These are phyloP conservation scores for Trametes pubescens DNA, from an alignment of 1,284 basidiomycete genomes.

Conservation along the genomic window DNA sequence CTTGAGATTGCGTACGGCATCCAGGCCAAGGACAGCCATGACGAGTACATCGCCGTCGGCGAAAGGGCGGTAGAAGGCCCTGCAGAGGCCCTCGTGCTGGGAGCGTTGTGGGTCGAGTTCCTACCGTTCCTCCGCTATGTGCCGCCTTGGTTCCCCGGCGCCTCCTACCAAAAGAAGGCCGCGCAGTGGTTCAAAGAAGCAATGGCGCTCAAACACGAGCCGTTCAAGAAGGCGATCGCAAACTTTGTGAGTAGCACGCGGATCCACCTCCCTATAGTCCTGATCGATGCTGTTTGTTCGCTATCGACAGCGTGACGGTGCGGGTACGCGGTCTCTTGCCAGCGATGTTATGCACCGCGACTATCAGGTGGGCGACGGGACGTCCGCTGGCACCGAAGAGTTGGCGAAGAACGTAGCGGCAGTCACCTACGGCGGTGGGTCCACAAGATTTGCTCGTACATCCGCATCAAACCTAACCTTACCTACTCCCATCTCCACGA, in stretches of 20 bases:
- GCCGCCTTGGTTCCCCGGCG: conserved; percentile 53
- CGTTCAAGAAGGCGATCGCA: conserved; percentile 24
- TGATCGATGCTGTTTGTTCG: conserved; percentile 6
- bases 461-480: conserved; percentile 6
- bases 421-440: conserved; percentile 25
- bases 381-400: conserved; percentile 19
- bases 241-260: conserved; percentile 17
- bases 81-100: conserved; percentile 25
- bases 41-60: conserved; percentile 21
- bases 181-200: conserved; percentile 39
- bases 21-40: conserved; percentile 11
- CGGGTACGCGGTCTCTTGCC: conserved; percentile 17
- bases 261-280: conserved; percentile 17
- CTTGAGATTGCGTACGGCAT: conserved; percentile 26
- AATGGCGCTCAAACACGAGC: conserved; percentile 23
- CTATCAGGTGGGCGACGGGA: conserved; percentile 6
- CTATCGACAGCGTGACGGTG: conserved; percentile 13
- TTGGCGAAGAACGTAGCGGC: conserved; percentile 28
- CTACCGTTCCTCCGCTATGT: conserved; percentile 45
- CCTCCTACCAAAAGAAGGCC: conserved; percentile 53
- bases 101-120: conserved; percentile 34
- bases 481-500: not conserved
- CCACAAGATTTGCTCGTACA: not conserved
- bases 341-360: conserved; percentile 21
- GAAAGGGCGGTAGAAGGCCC: conserved; percentile 26